These are phyloP conservation scores for Paradendryphiella salina DNA, from an alignment of 2,329 filamentous ascomycete species.

Conservation along the genomic window DNA sequence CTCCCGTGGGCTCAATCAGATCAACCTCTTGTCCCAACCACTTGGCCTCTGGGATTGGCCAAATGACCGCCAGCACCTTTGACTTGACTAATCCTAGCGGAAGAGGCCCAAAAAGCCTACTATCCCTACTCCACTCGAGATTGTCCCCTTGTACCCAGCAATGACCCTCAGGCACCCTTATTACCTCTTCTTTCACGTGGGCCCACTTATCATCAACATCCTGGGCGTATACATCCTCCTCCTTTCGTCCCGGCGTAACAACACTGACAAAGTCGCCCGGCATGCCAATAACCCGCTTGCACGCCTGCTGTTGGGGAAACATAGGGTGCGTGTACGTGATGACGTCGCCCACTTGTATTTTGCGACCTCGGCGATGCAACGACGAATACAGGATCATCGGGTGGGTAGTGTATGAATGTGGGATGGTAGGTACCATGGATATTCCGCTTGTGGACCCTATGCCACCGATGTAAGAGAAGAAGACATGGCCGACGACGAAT, in stretches of 20 bases:
- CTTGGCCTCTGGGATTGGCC: conserved; percentile 30
- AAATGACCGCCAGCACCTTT: conserved; percentile 65
- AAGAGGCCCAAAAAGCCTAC: conserved; percentile 80
- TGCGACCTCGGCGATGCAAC: conserved; percentile 58
- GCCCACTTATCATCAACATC: conserved; percentile 34
- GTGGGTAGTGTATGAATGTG: conserved; percentile 17
- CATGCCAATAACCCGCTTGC: conserved; percentile 72
- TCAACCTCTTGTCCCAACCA: conserved; percentile 30
- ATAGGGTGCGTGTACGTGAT: conserved; percentile 78
- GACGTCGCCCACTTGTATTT: conserved; percentile 76
- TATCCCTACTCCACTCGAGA: conserved; percentile 79
- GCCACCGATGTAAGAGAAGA: conserved; percentile 60
- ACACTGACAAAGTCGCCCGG: conserved; percentile 70
- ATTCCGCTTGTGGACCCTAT: conserved; percentile 67
- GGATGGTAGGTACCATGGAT: conserved; percentile 87
- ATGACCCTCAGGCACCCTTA: conserved; percentile 86
- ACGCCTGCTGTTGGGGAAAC: conserved; percentile 58
- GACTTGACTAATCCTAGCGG: conserved; percentile 82
- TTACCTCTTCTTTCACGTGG: conserved; percentile 54
- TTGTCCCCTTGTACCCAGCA: conserved; percentile 93
- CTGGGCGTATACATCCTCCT: conserved; percentile 29
- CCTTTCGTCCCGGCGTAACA: conserved; percentile 58
- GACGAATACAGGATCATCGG: conserved; percentile 35
- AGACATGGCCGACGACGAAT: conserved; percentile 41
- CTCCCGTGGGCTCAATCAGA: conserved; percentile 13